Conservation (phyloP, 768 basidiomycete species). For the Cubamyces sp. region DNA sequence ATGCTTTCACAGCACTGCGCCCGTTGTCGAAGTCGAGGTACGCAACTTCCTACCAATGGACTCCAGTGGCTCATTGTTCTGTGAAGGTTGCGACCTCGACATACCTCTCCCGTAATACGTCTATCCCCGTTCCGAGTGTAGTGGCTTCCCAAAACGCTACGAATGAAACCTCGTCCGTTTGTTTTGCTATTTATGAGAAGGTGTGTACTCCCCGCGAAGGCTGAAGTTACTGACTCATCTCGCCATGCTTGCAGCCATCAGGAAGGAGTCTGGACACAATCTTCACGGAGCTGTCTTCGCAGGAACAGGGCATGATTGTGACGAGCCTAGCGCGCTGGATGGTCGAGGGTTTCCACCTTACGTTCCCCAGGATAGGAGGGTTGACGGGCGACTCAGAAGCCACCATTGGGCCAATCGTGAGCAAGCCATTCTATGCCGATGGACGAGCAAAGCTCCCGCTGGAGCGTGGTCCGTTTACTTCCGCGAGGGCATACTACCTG, state of each 20-base stretch:
- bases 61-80: not conserved
- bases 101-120: constrained; percentile 33
- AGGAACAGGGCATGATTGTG: constrained; percentile 34
- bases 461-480: constrained; percentile 38
- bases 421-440: constrained; percentile 35
- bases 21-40: constrained; percentile 23
- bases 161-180: constrained; percentile 11
- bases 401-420: constrained; percentile 28
- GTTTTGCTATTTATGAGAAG: constrained; percentile 34
- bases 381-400: constrained; percentile 13
- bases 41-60: not conserved
- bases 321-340: constrained; percentile 36
- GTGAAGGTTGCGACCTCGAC: constrained; percentile 36
- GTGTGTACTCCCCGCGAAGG: constrained; percentile 4
- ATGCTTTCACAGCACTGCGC: constrained; percentile 1
- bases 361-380: constrained; percentile 37
- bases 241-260: constrained; percentile 24
- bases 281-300: constrained; percentile 31
- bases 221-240: too few relatives aligned
- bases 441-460: constrained; percentile 36
- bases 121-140: constrained; percentile 34
- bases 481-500: constrained; percentile 36
- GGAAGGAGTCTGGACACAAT: constrained; percentile 34
- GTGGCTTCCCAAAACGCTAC: constrained; percentile 20
- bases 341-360: constrained; percentile 33